Conservation (phyloP, 140 eudicot species). For the Ambrosia hybrid region DNA sequence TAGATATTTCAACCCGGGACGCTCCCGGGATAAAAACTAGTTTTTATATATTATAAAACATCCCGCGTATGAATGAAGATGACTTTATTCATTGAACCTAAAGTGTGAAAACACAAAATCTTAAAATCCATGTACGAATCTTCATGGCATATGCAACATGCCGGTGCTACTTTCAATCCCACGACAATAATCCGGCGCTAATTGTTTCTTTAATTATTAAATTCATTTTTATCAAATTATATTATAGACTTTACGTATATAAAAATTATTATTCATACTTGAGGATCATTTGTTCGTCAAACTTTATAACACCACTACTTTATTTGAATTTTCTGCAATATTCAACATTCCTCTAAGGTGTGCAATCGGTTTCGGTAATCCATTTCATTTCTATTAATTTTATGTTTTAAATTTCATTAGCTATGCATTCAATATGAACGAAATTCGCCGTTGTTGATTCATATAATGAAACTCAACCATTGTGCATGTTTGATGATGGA, state of each 20-base stretch:
- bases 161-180: constrained; percentile 8
- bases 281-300: neutral
- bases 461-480: neutral
- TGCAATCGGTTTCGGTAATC: constrained; percentile 20
- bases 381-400: constrained; percentile 7
- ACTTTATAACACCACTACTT: neutral
- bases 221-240: neutral
- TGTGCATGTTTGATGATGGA: constrained; percentile 5
- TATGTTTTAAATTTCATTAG: constrained; percentile 3
- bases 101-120: neutral
- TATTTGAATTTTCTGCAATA: constrained; percentile 16
- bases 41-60: neutral
- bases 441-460: too few relatives aligned
- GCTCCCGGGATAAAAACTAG: too few relatives aligned
- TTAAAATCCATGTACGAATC: constrained; percentile 5
- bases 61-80: neutral
- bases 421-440: too few relatives aligned
- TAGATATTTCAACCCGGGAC: too few relatives aligned
- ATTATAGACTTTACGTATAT: neutral
- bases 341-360: constrained; percentile 12
- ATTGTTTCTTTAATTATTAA: neutral
- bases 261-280: neutral
- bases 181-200: constrained; percentile 21
- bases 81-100: neutral
- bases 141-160: constrained; percentile 8